Base-by-base conservation (phyloP, 495 filamentous ascomycete genomes). In the Chlorociboria aeruginascens region DNA sequence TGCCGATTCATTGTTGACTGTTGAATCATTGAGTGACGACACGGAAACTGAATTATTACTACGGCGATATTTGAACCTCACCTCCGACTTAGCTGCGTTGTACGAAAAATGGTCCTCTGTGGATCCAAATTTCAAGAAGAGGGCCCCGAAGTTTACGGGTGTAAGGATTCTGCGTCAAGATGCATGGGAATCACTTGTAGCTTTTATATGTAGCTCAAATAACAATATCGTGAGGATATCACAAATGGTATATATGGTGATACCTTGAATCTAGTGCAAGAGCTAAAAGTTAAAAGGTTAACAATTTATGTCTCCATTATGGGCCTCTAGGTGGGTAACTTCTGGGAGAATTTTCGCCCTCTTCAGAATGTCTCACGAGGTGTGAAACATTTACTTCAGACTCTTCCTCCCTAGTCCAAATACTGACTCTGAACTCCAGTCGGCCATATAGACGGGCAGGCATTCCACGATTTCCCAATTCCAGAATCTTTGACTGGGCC, bases 121-220 rank as follows among this genome's bases (percentile, higher is more conserved):
- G 7, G 92, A 99, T 61, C 63, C 83, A 13, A 95, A 97, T 63
- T 99, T 99, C 68, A 81, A 79, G 53, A 83, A 81, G 51, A 89
- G 85, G 45, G 89, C 92, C 1, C 79, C 83, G 0, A 81, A 83
- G 35, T 97, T 97, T 60, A 80, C 82, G 0, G 92, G 92, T 12
- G 85, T 99, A 32, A 83, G 92, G n/a, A 95, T 97, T 50, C 72
- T 99, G 6, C 83, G 81, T 52, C 92, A 99, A 62, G 89, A 95
- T 68, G 77, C 92, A 8, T 99, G 92, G 93, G 92, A 99, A 64
- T 81, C 93, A 6, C 69, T 99, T 3, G 69, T 99, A 11, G 81
- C 81, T 30, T 99, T 99, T 62, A 96, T 99, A 47, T 97, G 92
- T 72, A 95, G 89, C 62, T 93, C 86, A 66, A 99, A 99, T 65